These are phyloP conservation scores for Saccharomycopsis lassenensis DNA, from an alignment of 805 yeast genomes.

Conservation along the genomic window DNA sequence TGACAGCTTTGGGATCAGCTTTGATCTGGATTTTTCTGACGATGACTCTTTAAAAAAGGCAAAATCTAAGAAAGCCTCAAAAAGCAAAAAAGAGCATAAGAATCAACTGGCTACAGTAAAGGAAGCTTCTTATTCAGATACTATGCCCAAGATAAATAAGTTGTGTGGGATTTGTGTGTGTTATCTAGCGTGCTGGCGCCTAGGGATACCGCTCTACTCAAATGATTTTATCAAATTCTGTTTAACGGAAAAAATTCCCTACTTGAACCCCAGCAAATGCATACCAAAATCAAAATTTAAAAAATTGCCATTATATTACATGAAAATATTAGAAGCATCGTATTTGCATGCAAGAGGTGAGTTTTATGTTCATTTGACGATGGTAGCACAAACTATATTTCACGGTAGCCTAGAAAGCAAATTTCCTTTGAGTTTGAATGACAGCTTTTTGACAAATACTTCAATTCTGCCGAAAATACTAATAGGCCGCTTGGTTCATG, in stretches of 20 bases:
- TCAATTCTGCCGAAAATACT: constrained; percentile 28
- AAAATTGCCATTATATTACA: constrained; percentile 30
- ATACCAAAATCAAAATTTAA: constrained; percentile 31
- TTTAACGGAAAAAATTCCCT: constrained; percentile 37
- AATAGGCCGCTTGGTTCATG: constrained; percentile 31
- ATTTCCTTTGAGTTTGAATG: background rate
- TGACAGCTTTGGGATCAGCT: constrained; percentile 4
- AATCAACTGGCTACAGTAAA: constrained; percentile 17
- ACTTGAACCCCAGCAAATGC: constrained; percentile 28
- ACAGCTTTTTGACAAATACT: background rate
- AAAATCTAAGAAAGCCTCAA: constrained; percentile 4
- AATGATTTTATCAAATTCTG: constrained; percentile 36
- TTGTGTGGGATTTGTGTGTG: constrained; percentile 31
- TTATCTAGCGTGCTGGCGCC: constrained; percentile 39
- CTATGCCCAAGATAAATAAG: too few species aligned
- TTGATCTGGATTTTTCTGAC: background rate
- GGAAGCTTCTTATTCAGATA: constrained; percentile 19
- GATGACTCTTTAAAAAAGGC: constrained; percentile 11
- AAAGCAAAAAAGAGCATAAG: background rate
- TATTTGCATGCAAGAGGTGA: constrained; percentile 30
- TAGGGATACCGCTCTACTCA: constrained; percentile 40
- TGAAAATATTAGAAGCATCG: constrained; percentile 30
- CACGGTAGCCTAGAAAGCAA: too few species aligned
- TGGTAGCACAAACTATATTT: background rate
- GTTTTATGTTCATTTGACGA: constrained; percentile 21